Base-by-base conservation (phyloP, 352 stramenopile species). In the Phytopythium montanum region DNA sequence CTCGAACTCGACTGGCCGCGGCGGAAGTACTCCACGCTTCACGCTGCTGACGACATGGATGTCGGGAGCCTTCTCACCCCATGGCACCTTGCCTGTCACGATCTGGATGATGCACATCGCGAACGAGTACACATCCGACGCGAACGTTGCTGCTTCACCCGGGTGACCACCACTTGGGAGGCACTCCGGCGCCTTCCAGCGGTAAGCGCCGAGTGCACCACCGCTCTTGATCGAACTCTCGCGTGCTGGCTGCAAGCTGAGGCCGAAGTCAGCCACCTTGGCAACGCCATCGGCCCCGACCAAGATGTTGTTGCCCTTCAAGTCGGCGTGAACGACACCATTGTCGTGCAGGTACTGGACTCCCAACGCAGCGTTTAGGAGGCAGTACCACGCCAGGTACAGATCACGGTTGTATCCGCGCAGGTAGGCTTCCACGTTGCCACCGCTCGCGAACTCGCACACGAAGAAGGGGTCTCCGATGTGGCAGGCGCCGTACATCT, bases 81-180 rank as follows among this genome's bases (percentile, higher is more conserved):
- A n/a, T n/a, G 69, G 65, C 6, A 65, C 69, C 45, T 76, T 76
- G n/a, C n/a, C n/a, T n/a, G n/a, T 79, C 6, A 76, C 31, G 0
- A 69, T 58, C 61, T 79, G 64, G 7, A 79, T 67, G 18, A 70
- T 70, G 23, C 61, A 70, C 73, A 81, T 81, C 9, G 61, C 70
- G 18, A 81, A 70, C 9, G 59, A 66, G 31, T 75, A 79, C 8
- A 81, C 62, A 38, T 79, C 75, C 26, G 69, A 76, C 26, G 61
- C 64, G 26, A 62, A 64, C 0, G 63, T 64, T n/a, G n/a, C n/a
- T n/a, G n/a, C n/a, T n/a, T n/a, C n/a, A n/a, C n/a, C n/a, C n/a
- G n/a, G n/a, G n/a, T n/a, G n/a, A n/a, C n/a, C n/a, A n/a, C n/a
- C n/a, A n/a, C n/a, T n/a, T n/a, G n/a, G n/a, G n/a, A n/a, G n/a